Percentiles rank a stretch among this genome's conserved stretches.
Evolutionary conservation across 345 rosid genomes (phyloP).

Genomic region (Melaleuca alternifolia): DNA sequence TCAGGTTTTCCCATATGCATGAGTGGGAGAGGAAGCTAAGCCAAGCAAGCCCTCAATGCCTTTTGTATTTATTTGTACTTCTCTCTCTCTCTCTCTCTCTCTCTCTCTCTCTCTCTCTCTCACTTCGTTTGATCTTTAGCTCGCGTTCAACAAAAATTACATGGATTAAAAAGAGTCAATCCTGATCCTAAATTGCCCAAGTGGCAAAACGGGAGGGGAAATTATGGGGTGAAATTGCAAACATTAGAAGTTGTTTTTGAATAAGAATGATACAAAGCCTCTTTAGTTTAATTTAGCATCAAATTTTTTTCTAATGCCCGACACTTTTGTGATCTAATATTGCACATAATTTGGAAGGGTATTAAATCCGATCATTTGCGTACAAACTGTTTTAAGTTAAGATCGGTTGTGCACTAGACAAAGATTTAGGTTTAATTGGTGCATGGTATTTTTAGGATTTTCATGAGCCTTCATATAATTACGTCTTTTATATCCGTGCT

Average conservation of each 20-base stretch:
- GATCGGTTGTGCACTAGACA: neutral
- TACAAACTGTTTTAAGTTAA: too few species aligned
- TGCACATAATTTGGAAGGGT: too few species aligned
- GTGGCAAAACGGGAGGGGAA: neutral
- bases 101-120: neutral
- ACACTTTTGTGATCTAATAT: neutral
- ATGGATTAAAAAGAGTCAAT: neutral
- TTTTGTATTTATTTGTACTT: neutral
- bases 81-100: neutral
- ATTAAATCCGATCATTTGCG: rapidly evolving
- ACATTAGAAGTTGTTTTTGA: neutral
- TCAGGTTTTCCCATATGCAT: neutral
- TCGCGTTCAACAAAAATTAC: neutral
- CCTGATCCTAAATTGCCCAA: neutral
- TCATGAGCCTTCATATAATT: neutral
- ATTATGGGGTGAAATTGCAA: neutral
- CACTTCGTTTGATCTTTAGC: neutral
- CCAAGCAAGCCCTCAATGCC: neutral
- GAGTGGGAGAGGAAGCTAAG: neutral
- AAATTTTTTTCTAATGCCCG: neutral
- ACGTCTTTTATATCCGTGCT: neutral
- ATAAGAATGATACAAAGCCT: neutral
- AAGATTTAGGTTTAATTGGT: neutral
- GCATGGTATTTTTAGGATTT: neutral
- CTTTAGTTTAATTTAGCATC: neutral